These are phyloP conservation scores for Mucor racemosus DNA, from an alignment of 371 early-diverging fungal species.

Conservation along the genomic window DNA sequence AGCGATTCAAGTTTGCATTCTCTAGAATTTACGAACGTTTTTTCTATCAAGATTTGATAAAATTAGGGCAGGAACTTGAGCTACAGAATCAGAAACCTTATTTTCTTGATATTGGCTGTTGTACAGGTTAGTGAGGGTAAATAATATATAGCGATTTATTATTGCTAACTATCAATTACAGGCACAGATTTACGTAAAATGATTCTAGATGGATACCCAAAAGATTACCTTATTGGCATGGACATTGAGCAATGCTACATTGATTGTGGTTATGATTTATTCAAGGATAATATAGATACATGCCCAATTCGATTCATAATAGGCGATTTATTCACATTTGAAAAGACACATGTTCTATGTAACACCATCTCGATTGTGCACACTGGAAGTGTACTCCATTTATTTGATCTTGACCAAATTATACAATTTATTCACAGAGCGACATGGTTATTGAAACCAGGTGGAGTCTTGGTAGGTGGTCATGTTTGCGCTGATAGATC, in stretches of 20 bases:
- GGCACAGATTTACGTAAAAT: slow-evolving; percentile 51
- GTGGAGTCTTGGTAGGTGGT: slow-evolving; percentile 42
- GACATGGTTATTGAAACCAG: slow-evolving; percentile 24
- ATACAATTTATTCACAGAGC: slow-evolving; percentile 25
- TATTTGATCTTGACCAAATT: slow-evolving; percentile 30
- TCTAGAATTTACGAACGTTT: slow-evolving; percentile 43
- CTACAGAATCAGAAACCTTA: slow-evolving; percentile 16
- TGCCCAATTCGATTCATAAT: slow-evolving; percentile 36
- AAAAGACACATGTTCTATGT: slow-evolving; percentile 12
- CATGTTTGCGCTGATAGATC: slow-evolving; percentile 38
- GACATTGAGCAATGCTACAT: slow-evolving; percentile 40
- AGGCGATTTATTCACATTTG: slow-evolving; percentile 30
- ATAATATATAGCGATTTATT: neutral
- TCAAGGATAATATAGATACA: slow-evolving; percentile 27
- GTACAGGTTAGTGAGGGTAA: slow-evolving; percentile 37
- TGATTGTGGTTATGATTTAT: slow-evolving; percentile 42
- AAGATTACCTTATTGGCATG: slow-evolving; percentile 33
- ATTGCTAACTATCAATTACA: neutral
- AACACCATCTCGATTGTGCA: slow-evolving; percentile 27
- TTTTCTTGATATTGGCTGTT: slow-evolving; percentile 53
- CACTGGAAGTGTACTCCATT: slow-evolving; percentile 47
- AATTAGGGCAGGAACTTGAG: slow-evolving; percentile 22
- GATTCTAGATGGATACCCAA: slow-evolving; percentile 48
- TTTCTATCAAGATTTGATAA: slow-evolving; percentile 37
- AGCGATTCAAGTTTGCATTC: slow-evolving; percentile 40